Evolutionary conservation across 2,329 filamentous ascomycete genomes (phyloP).

Genomic region (Trichophyton benhamiae): DNA sequence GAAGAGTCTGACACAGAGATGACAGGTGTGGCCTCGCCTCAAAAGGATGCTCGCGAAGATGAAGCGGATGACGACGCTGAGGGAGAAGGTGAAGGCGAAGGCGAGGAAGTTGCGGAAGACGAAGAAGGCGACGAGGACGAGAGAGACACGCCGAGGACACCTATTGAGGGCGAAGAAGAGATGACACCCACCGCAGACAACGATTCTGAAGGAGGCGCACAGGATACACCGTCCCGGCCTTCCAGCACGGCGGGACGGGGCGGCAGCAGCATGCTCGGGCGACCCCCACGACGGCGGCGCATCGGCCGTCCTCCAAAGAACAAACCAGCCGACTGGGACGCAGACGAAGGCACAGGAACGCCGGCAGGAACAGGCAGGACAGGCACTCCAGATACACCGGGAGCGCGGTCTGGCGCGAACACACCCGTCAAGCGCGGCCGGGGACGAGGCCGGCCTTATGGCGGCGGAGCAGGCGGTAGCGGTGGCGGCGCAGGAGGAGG

Average conservation of each 20-base stretch:
- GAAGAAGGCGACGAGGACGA: constrained; percentile 16
- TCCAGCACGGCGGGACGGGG: constrained; percentile 14
- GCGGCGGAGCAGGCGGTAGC: constrained; percentile 51
- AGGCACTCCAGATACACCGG: background rate
- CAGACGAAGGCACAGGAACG: constrained; percentile 33
- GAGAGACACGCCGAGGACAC: constrained; percentile 35
- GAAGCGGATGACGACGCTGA: constrained; percentile 5
- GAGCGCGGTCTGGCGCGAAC: constrained; percentile 29
- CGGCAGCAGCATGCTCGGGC: background rate
- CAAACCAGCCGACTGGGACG: constrained; percentile 65
- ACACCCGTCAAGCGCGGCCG: constrained; percentile 47
- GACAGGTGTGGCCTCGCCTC: constrained; percentile 26
- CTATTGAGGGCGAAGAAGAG: constrained; percentile 22
- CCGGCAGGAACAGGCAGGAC: constrained; percentile 26
- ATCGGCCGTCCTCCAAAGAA: constrained; percentile 82
- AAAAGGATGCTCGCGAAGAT: constrained; percentile 20
- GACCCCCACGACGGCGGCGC: constrained; percentile 50
- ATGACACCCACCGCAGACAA: constrained; percentile 27
- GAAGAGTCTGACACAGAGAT: constrained; percentile 38
- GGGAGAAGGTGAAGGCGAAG: constrained; percentile 18
- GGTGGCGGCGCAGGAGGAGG: too few species aligned
- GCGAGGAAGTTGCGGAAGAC: constrained; percentile 15
- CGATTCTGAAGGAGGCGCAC: constrained; percentile 17
- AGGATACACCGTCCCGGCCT: constrained; percentile 40
- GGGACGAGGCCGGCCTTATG: constrained; percentile 46